These are phyloP conservation scores for Exophiala xenobiotica DNA, from an alignment of 2,329 filamentous ascomycete species.

Conservation along the genomic window DNA sequence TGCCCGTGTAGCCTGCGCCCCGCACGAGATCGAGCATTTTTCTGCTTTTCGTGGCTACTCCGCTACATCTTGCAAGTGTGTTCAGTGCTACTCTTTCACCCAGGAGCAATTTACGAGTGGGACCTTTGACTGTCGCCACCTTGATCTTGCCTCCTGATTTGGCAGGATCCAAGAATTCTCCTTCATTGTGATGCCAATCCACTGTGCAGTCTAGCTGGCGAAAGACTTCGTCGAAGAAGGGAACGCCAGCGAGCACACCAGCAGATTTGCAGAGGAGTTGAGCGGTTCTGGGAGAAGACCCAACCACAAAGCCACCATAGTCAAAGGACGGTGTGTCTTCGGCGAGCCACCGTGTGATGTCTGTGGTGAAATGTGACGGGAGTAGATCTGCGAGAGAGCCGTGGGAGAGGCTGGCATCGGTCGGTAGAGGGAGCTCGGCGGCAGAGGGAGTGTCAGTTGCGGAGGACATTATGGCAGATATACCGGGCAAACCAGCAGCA, in stretches of 20 bases:
- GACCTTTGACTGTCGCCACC: constrained; percentile 81
- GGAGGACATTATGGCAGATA: not conserved
- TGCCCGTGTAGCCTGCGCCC: constrained; percentile 72
- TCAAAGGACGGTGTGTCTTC: constrained; percentile 97
- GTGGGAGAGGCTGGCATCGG: constrained; percentile 19
- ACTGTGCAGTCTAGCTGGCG: constrained; percentile 85
- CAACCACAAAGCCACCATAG: constrained; percentile 96
- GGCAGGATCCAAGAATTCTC: constrained; percentile 63
- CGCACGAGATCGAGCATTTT: constrained; percentile 58
- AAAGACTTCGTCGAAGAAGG: constrained; percentile 96
- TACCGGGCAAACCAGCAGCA: too few species aligned
- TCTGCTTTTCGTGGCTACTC: constrained; percentile 72
- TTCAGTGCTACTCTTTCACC: constrained; percentile 93
- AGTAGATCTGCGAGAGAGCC: constrained; percentile 30
- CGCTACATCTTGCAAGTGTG: constrained; percentile 83
- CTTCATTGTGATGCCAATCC: constrained; percentile 81
- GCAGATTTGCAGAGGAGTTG: constrained; percentile 68
- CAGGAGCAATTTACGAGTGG: constrained; percentile 79
- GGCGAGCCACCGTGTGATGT: constrained; percentile 68
- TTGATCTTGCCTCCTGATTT: constrained; percentile 52
- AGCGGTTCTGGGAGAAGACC: constrained; percentile 62
- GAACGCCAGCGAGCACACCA: constrained; percentile 84
- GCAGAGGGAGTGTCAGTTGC: constrained; percentile 1
- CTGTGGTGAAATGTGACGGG: constrained; percentile 31
- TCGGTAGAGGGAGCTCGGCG: constrained; percentile 25